Percentiles rank a stretch among this genome's conserved stretches.
These are phyloP conservation scores for Cladophialophora exuberans DNA, from an alignment of 2,329 filamentous ascomycete species.

Conservation along the genomic window DNA sequence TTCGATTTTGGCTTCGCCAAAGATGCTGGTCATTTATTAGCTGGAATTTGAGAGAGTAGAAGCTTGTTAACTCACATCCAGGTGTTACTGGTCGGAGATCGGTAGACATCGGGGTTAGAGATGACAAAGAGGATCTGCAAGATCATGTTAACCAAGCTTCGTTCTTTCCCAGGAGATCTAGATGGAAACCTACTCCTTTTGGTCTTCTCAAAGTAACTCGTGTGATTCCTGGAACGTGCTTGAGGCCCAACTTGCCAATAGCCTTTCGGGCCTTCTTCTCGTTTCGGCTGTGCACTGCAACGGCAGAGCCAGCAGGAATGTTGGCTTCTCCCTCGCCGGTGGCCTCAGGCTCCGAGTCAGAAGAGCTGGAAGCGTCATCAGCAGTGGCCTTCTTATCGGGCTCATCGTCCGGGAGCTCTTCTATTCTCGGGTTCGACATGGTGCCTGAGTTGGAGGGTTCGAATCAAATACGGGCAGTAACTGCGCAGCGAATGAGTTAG, in stretches of 20 bases:
- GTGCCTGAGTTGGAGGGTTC: constrained; percentile 37
- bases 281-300: constrained; percentile 96
- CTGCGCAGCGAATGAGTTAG: too few relatives aligned
- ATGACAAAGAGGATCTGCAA: constrained; percentile 96
- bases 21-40: constrained; percentile 69
- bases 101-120: constrained; percentile 99
- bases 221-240: constrained; percentile 95
- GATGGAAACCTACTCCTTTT: constrained; percentile 84
- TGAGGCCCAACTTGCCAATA: constrained; percentile 96
- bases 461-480: not conserved
- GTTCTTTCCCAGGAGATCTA: not conserved
- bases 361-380: constrained; percentile 64
- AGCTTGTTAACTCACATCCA: constrained; percentile 77
- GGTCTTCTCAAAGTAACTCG: constrained; percentile 96
- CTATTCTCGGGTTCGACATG: constrained; percentile 98
- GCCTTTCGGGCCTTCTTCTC: constrained; percentile 99
- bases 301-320: constrained; percentile 81
- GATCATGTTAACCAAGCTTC: constrained; percentile 5
- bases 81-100: constrained; percentile 98
- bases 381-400: constrained; percentile 81
- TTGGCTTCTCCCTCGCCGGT: constrained; percentile 54
- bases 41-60: not conserved
- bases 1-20: constrained; percentile 99
- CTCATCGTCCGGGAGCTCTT: constrained; percentile 90
- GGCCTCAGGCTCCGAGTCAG: constrained; percentile 51